Evolutionary conservation across 1,139 yeast species (phyloP).

Genomic region (Protomyces gravidus): DNA sequence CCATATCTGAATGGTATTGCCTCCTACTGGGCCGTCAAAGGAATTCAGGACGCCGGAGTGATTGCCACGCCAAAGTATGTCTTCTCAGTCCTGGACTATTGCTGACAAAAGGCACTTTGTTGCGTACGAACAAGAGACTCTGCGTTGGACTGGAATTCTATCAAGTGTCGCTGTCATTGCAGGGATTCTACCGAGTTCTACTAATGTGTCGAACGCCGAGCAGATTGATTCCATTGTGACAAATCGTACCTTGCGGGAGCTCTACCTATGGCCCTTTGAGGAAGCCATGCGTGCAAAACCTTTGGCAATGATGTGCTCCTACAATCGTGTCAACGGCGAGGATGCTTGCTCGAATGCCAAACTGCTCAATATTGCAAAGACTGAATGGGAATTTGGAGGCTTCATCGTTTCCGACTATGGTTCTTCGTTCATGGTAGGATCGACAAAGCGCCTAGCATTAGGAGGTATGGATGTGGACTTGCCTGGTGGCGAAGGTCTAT

Average conservation of each 20-base stretch:
- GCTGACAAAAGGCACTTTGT: slow-evolving; percentile 44
- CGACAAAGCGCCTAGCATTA: slow-evolving; percentile 54
- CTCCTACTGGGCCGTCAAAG: slow-evolving; percentile 51
- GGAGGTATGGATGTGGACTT: slow-evolving; percentile 64
- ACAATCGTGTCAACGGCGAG: slow-evolving; percentile 56
- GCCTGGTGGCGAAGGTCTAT: slow-evolving; percentile 54
- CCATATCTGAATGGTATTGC: slow-evolving; percentile 54
- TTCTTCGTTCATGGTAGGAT: slow-evolving; percentile 50
- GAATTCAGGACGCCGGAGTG: slow-evolving; percentile 53
- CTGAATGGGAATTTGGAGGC: slow-evolving; percentile 63
- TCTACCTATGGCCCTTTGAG: slow-evolving; percentile 60
- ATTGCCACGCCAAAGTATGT: slow-evolving; percentile 54
- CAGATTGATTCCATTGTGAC: slow-evolving; percentile 48
- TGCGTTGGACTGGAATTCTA: slow-evolving; percentile 44
- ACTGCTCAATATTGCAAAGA: slow-evolving; percentile 52
- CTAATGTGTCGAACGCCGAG: not conserved
- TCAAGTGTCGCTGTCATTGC: not conserved
- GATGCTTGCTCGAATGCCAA: slow-evolving; percentile 61
- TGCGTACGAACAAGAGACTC: slow-evolving; percentile 58
- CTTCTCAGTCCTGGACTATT: too few relatives aligned
- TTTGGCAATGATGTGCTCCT: slow-evolving; percentile 60
- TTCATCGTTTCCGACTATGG: slow-evolving; percentile 61
- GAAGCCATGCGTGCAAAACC: slow-evolving; percentile 60
- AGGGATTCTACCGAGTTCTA: not conserved
- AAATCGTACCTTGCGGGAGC: slow-evolving; percentile 58